Conservation (phyloP, 148 eudicot species). For the Camellia lanceoleosa region DNA sequence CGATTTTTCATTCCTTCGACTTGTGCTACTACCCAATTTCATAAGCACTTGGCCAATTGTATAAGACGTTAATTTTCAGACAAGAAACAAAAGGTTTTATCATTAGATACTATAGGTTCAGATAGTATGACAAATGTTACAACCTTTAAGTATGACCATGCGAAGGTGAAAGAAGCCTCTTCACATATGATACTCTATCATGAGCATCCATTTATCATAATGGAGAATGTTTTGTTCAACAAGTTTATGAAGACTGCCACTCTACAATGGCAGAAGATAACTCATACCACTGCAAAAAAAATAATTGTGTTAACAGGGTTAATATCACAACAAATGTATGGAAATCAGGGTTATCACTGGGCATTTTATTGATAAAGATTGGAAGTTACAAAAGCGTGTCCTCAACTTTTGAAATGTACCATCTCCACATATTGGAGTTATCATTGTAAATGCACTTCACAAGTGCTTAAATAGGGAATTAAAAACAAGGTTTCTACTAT, state of each 20-base stretch:
- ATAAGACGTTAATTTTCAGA: background rate
- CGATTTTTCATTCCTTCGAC: background rate
- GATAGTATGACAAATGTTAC: background rate
- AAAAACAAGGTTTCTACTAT: slow-evolving; percentile 7
- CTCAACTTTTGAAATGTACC: no score
- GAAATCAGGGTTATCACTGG: background rate
- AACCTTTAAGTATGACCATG: slow-evolving; percentile 6
- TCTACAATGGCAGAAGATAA: slow-evolving; percentile 4
- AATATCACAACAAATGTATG: background rate
- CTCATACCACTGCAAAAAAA: background rate
- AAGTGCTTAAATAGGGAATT: slow-evolving; percentile 7
- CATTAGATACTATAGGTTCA: background rate
- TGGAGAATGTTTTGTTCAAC: slow-evolving; percentile 13
- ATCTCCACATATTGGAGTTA: background rate
- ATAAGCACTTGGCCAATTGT: background rate
- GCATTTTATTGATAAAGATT: no score
- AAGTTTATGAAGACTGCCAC: background rate
- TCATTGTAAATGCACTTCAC: slow-evolving; percentile 4
- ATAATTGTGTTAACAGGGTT: background rate
- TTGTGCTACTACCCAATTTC: background rate
- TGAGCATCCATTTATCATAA: background rate
- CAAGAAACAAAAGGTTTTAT: background rate
- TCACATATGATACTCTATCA: background rate
- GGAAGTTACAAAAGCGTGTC: no score
- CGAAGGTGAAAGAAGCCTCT: background rate